Conservation (phyloP, 257 asterid species). For the Eucommia ulmoides region DNA sequence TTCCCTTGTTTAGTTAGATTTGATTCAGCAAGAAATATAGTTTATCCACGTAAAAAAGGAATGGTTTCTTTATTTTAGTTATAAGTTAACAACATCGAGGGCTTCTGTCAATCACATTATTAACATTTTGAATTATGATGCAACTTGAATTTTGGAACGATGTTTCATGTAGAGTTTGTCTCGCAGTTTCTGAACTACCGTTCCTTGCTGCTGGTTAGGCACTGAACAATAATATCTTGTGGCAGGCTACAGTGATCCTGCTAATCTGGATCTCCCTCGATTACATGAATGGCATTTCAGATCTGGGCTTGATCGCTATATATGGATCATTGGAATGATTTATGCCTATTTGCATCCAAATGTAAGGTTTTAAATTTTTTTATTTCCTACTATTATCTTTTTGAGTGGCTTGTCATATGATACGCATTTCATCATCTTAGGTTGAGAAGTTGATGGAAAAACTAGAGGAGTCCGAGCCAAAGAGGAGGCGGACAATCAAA, state of each 20-base stretch:
- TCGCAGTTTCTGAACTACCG: neutral
- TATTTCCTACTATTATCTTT: no score
- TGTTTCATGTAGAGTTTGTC: neutral
- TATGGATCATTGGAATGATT: conserved; percentile 84
- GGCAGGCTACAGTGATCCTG: conserved; percentile 88
- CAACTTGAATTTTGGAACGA: neutral
- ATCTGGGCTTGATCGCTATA: conserved; percentile 85
- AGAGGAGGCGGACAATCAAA: conserved; percentile 63
- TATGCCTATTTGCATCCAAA: conserved; percentile 73
- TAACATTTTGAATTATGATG: no score
- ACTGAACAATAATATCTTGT: conserved; percentile 14
- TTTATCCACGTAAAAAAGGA: no score
- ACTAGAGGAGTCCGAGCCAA: conserved; percentile 82
- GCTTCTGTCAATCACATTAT: no score
- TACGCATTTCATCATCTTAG: no score
- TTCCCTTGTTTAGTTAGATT: no score
- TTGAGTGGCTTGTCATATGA: no score
- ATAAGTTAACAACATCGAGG: no score
- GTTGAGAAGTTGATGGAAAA: conserved; percentile 96
- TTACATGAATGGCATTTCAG: conserved; percentile 95
- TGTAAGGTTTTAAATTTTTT: no score
- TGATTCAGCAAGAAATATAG: no score
- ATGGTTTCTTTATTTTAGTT: no score
- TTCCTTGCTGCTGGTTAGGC: neutral
- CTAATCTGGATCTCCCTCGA: conserved; percentile 78